Evolutionary conservation across 257 asterid genomes (phyloP), one percentile per base, ranked within the genome.

Genomic region (Lantana camara): DNA sequence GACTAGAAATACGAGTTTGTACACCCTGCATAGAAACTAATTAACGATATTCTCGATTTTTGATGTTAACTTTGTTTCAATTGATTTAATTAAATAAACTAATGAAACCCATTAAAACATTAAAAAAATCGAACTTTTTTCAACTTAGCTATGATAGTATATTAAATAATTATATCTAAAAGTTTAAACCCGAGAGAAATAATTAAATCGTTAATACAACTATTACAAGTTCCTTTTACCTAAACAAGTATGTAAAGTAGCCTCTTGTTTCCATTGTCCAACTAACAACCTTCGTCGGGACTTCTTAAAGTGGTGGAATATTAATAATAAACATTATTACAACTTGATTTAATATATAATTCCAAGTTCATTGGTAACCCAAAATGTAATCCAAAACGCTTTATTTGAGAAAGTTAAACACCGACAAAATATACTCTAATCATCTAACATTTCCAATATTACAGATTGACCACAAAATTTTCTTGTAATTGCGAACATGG

Each of bases 281-380:
- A 63, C 30, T 57, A 63, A 71, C 61, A 19, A 48, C 19, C 56
- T 57, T 67, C 57, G 37, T 66, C 44, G 50, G 2, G 52, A 29
- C 53, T 57, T 67, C 44, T 9, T 57, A 57, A 55, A 67, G 64
- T 61, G 27, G 37, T 41, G 68, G 56, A 66, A 47, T 63, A 41
- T 12, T 27, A 58, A 59, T 11, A 51, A 19, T 59, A 19, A 60
- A 44, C 14, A 22, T 16, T 46, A 70, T 5, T 72, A 17, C 61
- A 55, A 55, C 45, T 64, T 65, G 37, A 19, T 40, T 51, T 30
- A 32, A 2, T 19, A 53, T 51, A 13, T 54, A 63, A 10, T 63
- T 63, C 60, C 69, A 49, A 49, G 61, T 12, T 66, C 47, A 12
- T 27, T 32, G 54, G 49, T 38, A 38, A 40, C 23, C 49, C 37